Base-by-base conservation (phyloP, 495 filamentous ascomycete genomes). In the Chaetomium cochliodes region DNA sequence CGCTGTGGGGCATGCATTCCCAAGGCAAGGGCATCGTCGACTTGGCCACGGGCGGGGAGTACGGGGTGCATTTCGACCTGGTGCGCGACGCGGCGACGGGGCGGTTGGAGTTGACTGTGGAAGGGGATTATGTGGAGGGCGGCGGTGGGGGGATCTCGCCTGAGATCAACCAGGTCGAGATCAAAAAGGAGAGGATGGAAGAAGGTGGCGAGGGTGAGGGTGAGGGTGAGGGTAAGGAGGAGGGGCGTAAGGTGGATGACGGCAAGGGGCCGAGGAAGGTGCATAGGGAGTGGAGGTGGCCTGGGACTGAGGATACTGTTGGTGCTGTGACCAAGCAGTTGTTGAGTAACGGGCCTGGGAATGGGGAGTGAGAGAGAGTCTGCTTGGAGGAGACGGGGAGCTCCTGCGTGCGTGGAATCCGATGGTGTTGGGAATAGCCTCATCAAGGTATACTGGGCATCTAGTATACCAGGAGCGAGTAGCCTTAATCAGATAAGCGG, bases 51-150 rank as follows among this genome's bases (percentile, higher is more conserved):
- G 65, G 65, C 3, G 63, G 64, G 0, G 33, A 39, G 5, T 67
- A 52, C 16, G 72, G 72, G 8, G 28, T 74, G 18, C 46, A 47
- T 2, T 74, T 74, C 22, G 67, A 54, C 3, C 65, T 72, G 22
- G 18, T 11, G 2, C 39, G 50, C 1, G 60, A 65, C 30, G 1
- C 37, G 3, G 51, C 23, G 7, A 56, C 49, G 5, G 63, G 63
- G 20, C 11, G 8, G 23, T 51, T 61, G 4, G 64, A 65, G 57
- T 44, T 74, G 20, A 54, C 33, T 1, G 64, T 64, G 11, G 51
- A 41, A 7, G 67, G 65, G 12, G 61, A 66, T 22, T 67, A 56
- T 7, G 52, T 66, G 50, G 64, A 62, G 8, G 16, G 5, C 8
- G 44, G 15, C 44, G 44, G 28, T 30, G 28, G 28, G 2, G 28